These are phyloP conservation scores for Abrus pulchellus DNA, from an alignment of 306 rosid species.

Conservation along the genomic window DNA sequence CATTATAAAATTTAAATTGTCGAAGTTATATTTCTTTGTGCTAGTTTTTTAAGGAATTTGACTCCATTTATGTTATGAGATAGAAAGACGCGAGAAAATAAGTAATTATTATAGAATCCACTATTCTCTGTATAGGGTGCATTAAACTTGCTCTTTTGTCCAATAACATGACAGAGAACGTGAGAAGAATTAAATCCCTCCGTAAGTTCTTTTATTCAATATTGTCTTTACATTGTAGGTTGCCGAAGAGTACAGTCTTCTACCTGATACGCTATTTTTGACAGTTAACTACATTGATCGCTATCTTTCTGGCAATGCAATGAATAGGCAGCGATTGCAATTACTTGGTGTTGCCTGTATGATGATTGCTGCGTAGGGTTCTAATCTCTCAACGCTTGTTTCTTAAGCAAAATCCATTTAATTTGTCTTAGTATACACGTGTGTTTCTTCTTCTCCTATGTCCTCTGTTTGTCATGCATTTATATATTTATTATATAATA, in stretches of 20 bases:
- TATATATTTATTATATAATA: neutral
- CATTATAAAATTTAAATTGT: conserved; percentile 9
- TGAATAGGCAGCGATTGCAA: conserved; percentile 72
- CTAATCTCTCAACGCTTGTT: conserved; percentile 44
- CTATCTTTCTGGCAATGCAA: conserved; percentile 77
- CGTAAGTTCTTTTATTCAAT: neutral
- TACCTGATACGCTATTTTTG: conserved; percentile 83
- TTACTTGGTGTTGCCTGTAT: conserved; percentile 89
- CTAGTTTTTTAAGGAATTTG: neutral
- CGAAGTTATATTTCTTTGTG: conserved; percentile 15
- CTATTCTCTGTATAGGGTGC: neutral
- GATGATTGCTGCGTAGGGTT: conserved; percentile 94
- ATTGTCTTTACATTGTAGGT: conserved; percentile 62
- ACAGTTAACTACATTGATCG: conserved; percentile 85
- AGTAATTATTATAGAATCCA: neutral
- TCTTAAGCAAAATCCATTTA: conserved; percentile 2
- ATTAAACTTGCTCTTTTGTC: neutral
- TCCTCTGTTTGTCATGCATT: conserved; percentile 29
- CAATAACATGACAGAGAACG: neutral
- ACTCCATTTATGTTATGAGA: neutral
- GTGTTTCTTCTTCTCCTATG: neutral
- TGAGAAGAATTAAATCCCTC: neutral
- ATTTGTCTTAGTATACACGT: conserved; percentile 3
- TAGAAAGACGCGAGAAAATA: neutral
- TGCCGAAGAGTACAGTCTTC: conserved; percentile 85